Evolutionary conservation across 768 basidiomycete genomes (phyloP).

Genomic region (Lepiota brunneoincarnata): DNA sequence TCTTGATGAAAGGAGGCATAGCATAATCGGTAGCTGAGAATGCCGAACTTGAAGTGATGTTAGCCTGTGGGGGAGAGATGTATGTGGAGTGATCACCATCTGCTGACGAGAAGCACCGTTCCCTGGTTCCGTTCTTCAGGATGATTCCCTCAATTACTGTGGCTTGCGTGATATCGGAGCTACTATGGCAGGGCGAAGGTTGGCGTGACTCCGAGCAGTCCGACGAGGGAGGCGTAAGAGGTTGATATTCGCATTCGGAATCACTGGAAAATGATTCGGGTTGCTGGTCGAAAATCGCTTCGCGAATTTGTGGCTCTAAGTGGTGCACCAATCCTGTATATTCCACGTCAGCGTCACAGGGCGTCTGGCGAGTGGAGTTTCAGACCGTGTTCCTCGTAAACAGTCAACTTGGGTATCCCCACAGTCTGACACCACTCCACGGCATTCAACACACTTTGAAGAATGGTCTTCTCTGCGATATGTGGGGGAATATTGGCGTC

Average conservation of each 20-base stretch:
- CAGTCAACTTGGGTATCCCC: constrained; percentile 62
- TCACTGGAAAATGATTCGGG: constrained; percentile 28
- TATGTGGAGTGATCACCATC: background rate
- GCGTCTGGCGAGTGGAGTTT: background rate
- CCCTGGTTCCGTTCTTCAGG: background rate
- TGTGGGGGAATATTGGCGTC: constrained; percentile 33
- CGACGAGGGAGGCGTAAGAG: constrained; percentile 75
- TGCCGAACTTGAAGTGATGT: background rate
- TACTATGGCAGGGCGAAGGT: constrained; percentile 45
- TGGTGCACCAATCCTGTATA: background rate
- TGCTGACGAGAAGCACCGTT: background rate
- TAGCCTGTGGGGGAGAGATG: background rate
- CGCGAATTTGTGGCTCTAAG: constrained; percentile 1
- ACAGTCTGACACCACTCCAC: constrained; percentile 60
- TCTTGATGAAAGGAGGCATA: constrained; percentile 56
- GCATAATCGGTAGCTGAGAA: constrained; percentile 26
- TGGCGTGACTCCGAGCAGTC: constrained; percentile 67
- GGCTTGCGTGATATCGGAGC: constrained; percentile 16
- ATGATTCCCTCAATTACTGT: constrained; percentile 15
- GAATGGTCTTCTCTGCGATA: constrained; percentile 37
- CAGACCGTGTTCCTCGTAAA: constrained; percentile 74
- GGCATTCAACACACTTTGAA: constrained; percentile 51
- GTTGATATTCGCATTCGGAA: constrained; percentile 60
- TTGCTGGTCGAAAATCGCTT: background rate
- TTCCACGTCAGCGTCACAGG: background rate